These are phyloP conservation scores for barley (Hordeum vulgare) DNA, from an alignment of 176 grass and related monocot species.

Conservation along the genomic window MorexV3_pseudomolecules_assembly NC_058524.1:621380788-621381287, in stretches of 20 bases:
- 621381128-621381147: slow-evolving; percentile 95
- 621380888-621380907: not conserved
- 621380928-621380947: not conserved
- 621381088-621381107: not conserved
- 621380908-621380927: not conserved
- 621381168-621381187: slow-evolving; percentile 96
- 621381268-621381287: not conserved
- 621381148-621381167: slow-evolving; percentile 98
- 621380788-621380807: too few relatives aligned
- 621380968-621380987: slow-evolving; percentile 72
- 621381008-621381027: slow-evolving; percentile 70
- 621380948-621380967: slow-evolving; percentile 1
- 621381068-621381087: slow-evolving; percentile 15
- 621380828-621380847: not conserved
- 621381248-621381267: not conserved
- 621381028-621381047: slow-evolving; percentile 90
- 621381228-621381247: slow-evolving; percentile 99
- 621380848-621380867: not conserved
- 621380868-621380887: not conserved
- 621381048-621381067: not conserved
- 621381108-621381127: slow-evolving; percentile 6
- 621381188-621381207: slow-evolving; percentile 72
- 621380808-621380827: too few relatives aligned
- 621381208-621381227: slow-evolving; percentile 69
- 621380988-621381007: slow-evolving; percentile 88